Evolutionary conservation across 2,329 filamentous ascomycete genomes (phyloP), one percentile per base, ranked within the genome.

Genomic region (Monascus ruber): DNA sequence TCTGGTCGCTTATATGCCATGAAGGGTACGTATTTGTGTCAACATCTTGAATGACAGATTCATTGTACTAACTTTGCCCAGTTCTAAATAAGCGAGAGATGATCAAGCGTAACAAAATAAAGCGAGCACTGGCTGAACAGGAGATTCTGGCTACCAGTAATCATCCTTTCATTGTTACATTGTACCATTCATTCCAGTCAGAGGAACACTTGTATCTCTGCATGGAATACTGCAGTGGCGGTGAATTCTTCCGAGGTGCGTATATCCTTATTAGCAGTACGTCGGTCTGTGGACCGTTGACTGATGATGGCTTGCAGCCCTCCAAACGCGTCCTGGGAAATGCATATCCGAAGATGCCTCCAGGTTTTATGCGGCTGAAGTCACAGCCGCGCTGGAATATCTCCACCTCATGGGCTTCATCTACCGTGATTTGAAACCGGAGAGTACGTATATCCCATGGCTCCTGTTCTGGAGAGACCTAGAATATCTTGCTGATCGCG

Each of bases 81-180:
- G 91, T 98, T 5, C 62, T 98, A 64, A 96, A 88, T 74, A 98
- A 98, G 68, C 95, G 96, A 72, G 91, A 98, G 65, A 98, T 98
- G 91, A 98, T 98, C 66, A 98, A 98, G 71, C 83, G 91, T 42
- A 98, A 98, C 73, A 98, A 98, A 75, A 98, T 98, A 69, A 98
- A 98, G 75, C 80, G 91, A 58, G 91, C 91, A 9, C 73, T 98
- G 51, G 91, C 91, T 31, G 91, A 98, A 66, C 91, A 96, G 61
- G 91, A 98, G 64, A 98, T 98, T 48, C 71, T 98, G 39, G 91
- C 91, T 6, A 98, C 91, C 33, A 96, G 89, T 71, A 98, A 98
- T 54, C 91, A 98, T 56, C 91, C 91, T 0, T 98, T 98, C 63
- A 98, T 98, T 58, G 91, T 98, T 46, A 98, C 91, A 0, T 72